Percentiles rank a stretch among this genome's conserved stretches.
Conservation (phyloP, 1,139 yeast species). For the Candida mesenterica region DNA sequence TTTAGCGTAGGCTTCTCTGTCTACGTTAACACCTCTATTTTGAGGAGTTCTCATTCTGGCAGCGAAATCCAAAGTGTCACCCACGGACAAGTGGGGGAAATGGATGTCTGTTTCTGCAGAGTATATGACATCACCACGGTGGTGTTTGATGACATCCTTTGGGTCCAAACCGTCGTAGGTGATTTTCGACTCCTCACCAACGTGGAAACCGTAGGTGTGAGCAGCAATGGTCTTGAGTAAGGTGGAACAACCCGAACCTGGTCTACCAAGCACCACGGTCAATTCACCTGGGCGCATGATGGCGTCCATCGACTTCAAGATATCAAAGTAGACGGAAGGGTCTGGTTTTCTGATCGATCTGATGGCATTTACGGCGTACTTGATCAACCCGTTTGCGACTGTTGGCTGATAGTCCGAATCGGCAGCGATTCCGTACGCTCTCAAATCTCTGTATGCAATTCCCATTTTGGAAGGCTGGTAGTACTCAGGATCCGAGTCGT, state of each 20-base stretch:
- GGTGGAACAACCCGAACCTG: conserved; percentile 86
- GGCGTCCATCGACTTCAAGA: conserved; percentile 68
- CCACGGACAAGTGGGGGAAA: conserved; percentile 27
- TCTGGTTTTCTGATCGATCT: conserved; percentile 21
- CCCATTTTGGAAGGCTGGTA: conserved; percentile 67
- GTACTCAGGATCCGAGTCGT: conserved; percentile 58
- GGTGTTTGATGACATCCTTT: conserved; percentile 18
- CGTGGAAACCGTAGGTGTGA: conserved; percentile 68
- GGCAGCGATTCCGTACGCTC: conserved; percentile 73
- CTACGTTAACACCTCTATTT: conserved; percentile 30
- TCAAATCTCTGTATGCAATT: conserved; percentile 61
- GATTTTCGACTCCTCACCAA: conserved; percentile 49
- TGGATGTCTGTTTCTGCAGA: conserved; percentile 29
- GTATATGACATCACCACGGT: conserved; percentile 30
- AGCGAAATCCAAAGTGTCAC: conserved; percentile 28
- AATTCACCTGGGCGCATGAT: conserved; percentile 67
- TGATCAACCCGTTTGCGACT: conserved; percentile 49
- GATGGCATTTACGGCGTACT: conserved; percentile 14
- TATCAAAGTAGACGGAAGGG: conserved; percentile 43
- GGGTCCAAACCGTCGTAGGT: conserved; percentile 25
- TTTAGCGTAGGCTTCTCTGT: conserved; percentile 18
- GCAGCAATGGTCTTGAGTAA: conserved; percentile 68
- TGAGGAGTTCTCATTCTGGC: conserved; percentile 27
- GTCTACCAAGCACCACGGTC: conserved; percentile 76
- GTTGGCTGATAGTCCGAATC: conserved; percentile 82